Conservation (phyloP, 2,329 filamentous ascomycete genomes). For the Pyrenochaeta sp. region DNA sequence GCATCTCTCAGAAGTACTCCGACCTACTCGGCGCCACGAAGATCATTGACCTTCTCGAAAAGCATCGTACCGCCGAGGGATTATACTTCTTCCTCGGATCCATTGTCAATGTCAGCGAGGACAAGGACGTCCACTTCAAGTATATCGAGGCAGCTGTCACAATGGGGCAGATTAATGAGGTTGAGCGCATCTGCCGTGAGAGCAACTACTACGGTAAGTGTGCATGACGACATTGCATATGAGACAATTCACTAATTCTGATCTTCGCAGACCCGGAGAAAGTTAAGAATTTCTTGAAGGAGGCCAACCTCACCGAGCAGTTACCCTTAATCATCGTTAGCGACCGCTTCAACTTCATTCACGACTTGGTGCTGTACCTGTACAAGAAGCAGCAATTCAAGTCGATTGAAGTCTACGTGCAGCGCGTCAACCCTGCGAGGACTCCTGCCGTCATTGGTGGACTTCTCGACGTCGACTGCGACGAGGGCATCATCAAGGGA, state of each 20-base stretch:
- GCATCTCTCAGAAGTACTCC: constrained; percentile 97
- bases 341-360: constrained; percentile 98
- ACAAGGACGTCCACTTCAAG: constrained; percentile 97
- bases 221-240: not conserved
- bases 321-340: constrained; percentile 97
- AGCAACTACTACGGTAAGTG: constrained; percentile 56
- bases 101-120: constrained; percentile 96
- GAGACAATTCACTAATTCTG: not conserved
- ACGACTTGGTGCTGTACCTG: constrained; percentile 93
- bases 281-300: constrained; percentile 99
- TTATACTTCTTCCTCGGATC: constrained; percentile 98
- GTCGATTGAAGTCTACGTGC: constrained; percentile 97
- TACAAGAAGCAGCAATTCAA: constrained; percentile 99
- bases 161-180: constrained; percentile 93
- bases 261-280: constrained; percentile 87
- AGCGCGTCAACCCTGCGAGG: constrained; percentile 90
- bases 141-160: constrained; percentile 97
- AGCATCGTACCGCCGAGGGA: constrained; percentile 95
- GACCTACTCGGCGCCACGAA: constrained; percentile 88
- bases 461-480: constrained; percentile 94
- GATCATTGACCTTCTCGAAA: constrained; percentile 93
- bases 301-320: constrained; percentile 90
- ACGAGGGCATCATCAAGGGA: constrained; percentile 94
- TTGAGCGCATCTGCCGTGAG: constrained; percentile 96
- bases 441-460: constrained; percentile 94